Percentiles rank a stretch among this genome's conserved stretches.
phyloP scores from a whole-genome alignment of 768 basidiomycete species.

The Tubosaeta sp. region DNA sequence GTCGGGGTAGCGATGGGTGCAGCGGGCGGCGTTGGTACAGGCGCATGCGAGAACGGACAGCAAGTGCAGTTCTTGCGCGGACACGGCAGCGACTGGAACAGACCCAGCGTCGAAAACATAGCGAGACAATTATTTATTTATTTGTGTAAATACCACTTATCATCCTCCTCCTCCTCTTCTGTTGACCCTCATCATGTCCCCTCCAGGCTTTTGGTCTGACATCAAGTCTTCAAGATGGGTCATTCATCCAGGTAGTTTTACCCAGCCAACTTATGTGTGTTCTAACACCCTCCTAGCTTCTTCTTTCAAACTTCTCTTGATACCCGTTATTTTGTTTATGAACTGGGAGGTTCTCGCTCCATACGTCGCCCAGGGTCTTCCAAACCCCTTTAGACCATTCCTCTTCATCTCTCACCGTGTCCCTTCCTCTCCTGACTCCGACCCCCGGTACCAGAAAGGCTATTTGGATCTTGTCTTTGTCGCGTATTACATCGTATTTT shows the following conservation, averaged over 20 bases:
- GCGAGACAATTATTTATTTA: conserved; percentile 16
- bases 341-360: conserved; percentile 59
- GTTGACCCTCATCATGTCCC: conserved; percentile 21
- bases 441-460: conserved; percentile 67
- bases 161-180: too few species aligned
- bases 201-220: conserved; percentile 44
- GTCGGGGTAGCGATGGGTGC: conserved; percentile 1
- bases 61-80: conserved; percentile 50
- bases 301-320: conserved; percentile 61
- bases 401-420: conserved; percentile 70
- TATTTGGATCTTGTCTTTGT: conserved; percentile 77
- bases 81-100: conserved; percentile 59
- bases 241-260: conserved; percentile 54
- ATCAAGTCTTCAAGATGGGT: conserved; percentile 62
- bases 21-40: conserved; percentile 28
- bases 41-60: conserved; percentile 67
- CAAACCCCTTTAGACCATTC: conserved; percentile 72
- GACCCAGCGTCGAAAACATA: conserved; percentile 63
- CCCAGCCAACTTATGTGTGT: neutral
- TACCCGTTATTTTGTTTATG: conserved; percentile 56
- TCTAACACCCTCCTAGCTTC: conserved; percentile 38
- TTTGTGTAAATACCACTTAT: too few species aligned
- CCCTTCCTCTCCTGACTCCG: conserved; percentile 45
- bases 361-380: conserved; percentile 41
- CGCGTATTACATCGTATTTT: conserved; percentile 80